Conservation (phyloP, 2,329 filamentous ascomycete species). For the Penicillium freii region DNA sequence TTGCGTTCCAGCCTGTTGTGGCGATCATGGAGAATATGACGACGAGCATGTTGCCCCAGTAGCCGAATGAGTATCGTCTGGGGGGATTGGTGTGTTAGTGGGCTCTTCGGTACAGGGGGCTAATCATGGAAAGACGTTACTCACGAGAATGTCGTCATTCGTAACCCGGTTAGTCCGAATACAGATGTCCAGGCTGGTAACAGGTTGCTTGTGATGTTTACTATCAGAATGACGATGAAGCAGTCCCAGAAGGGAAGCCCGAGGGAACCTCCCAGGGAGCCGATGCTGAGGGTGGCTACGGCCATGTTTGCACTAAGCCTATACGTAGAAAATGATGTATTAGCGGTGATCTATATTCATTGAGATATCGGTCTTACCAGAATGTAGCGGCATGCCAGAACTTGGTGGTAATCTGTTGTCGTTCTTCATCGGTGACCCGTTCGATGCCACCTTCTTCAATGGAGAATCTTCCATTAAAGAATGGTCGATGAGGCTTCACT, state of each 20-base stretch:
- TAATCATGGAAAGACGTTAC: not conserved
- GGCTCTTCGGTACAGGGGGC: not conserved
- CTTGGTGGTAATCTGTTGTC: constrained; percentile 23
- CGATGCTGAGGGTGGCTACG: constrained; percentile 36
- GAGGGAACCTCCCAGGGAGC: constrained; percentile 33
- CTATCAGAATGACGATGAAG: constrained; percentile 36
- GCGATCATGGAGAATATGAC: too few relatives aligned
- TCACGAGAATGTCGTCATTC: constrained; percentile 38
- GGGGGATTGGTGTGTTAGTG: not conserved
- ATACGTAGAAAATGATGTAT: not conserved
- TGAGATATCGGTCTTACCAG: not conserved
- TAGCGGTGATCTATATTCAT: too few relatives aligned
- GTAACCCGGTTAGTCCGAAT: constrained; percentile 37
- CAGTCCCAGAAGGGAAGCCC: constrained; percentile 40
- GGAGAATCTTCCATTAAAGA: constrained; percentile 16
- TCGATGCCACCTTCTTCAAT: constrained; percentile 27
- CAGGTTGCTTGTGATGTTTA: constrained; percentile 35
- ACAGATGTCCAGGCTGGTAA: constrained; percentile 30
- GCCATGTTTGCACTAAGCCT: constrained; percentile 42
- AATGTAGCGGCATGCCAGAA: constrained; percentile 28
- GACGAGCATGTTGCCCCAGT: too few relatives aligned
- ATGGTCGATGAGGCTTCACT: constrained; percentile 3
- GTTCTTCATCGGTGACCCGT: constrained; percentile 23
- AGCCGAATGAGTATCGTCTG: too few relatives aligned
- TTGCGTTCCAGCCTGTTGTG: too few relatives aligned